Percentiles rank a stretch among this genome's conserved stretches.
phyloP scores from a whole-genome alignment of 1,284 basidiomycete species.

The Ceratobasidium sp. region DNA sequence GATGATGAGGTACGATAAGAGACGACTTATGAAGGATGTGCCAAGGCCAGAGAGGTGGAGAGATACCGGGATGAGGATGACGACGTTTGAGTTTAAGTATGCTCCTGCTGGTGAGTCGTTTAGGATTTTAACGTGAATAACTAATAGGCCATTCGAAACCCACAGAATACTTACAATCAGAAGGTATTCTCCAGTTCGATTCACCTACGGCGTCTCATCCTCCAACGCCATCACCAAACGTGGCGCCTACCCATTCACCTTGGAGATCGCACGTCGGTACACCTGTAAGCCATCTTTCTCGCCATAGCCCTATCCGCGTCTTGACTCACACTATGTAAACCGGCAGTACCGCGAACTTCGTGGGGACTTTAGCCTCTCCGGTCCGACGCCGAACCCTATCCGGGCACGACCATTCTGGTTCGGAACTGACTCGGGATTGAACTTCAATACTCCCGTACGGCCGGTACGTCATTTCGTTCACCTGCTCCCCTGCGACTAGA shows the following conservation, averaged over 20 bases:
- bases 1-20: background rate
- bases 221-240: background rate
- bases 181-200: conserved; percentile 20
- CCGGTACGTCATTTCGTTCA: background rate
- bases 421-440: conserved; percentile 2
- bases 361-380: conserved; percentile 12
- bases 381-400: conserved; percentile 13
- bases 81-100: conserved; percentile 41
- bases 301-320: no score
- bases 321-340: background rate
- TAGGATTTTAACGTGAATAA: background rate
- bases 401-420: conserved; percentile 7
- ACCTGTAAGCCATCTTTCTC: conserved; percentile 8
- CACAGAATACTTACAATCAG: conserved; percentile 21
- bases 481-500: background rate
- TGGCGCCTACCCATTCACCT: background rate
- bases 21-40: background rate
- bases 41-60: conserved; percentile 18
- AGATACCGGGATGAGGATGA: conserved; percentile 9
- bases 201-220: background rate
- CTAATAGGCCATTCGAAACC: background rate
- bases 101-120: conserved; percentile 32
- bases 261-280: conserved; percentile 42
- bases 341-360: conserved; percentile 34
- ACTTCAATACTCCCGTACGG: conserved; percentile 30